Evolutionary conservation across 73 alveolate species (phyloP), one percentile per base, ranked within the genome.

Genomic region (Urostyla sp.): DNA sequence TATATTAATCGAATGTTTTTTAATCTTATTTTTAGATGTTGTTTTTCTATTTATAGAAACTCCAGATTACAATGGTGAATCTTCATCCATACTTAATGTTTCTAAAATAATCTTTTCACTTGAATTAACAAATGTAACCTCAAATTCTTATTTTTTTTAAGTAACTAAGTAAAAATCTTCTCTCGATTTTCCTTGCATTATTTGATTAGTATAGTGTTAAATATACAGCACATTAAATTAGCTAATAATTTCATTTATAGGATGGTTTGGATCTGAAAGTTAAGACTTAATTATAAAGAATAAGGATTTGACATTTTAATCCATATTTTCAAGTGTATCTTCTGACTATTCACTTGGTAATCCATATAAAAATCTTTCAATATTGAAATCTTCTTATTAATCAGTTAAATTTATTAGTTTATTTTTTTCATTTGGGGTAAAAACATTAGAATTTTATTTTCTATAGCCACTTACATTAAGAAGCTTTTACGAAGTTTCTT

Each of bases 301-400:
- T 24, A 46, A 31, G 35, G 34, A 36, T 45, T 36, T 69, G 2
- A 69, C 49, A 13, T 45, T 16, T 27, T 48, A 34, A 30, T 45
- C 69, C 67, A 69, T 46, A 37, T 5, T 46, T 69, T 69, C 83
- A 4, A 69, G 49, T n/a, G 83, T 69, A 6, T 48, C 72, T 40
- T 40, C 20, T 40, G 10, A 16, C 16, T 10, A 10, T 16, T 40
- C 16, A n/a, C n/a, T n/a, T n/a, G n/a, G n/a, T n/a, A n/a, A n/a
- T n/a, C n/a, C n/a, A n/a, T 40, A 40, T 16, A 40, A 16, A 16
- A 40, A 40, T 16, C 52, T 40, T 40, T 11, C 52, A 40, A 40
- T 10, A 16, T 40, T 40, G 20, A 11, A 10, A 40, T 40, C 52
- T 16, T 11, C 20, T 40, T 40, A 10, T 40, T 40, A 40, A 16